Evolutionary conservation across 106 monocot genomes (phyloP), one percentile per base, ranked within the genome.

Genomic region (Dendrobium chrysotoxum): DNA sequence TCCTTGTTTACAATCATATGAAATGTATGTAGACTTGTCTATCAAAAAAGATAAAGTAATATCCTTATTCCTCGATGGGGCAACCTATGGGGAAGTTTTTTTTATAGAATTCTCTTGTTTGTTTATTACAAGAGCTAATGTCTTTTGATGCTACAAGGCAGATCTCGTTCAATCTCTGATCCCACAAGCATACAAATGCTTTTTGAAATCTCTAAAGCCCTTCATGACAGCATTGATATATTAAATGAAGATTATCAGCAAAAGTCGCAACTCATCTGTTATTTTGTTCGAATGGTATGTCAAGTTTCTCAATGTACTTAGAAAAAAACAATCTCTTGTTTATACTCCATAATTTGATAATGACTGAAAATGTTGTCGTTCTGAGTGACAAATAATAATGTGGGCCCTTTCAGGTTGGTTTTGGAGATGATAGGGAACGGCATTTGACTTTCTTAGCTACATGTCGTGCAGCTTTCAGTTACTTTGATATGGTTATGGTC

Each of bases 401-500:
- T 71, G 31, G 31, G 4, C 2, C 28, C 46, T 82, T 83, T 57
- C 65, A 86, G 86, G 83, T 83, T 64, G 58, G 80, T 79, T 86
- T 86, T 77, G 72, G 77, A 38, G 71, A 41, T 80, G 83, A 86
- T 45, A 79, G 58, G 53, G 86, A 83, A n/a, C 54, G 35, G 18
- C 76, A 81, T 83, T 83, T 86, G 31, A 61, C 80, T 47, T 86
- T 86, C 72, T 70, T 86, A 58, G 80, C 55, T 68, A 79, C 77
- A 67, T 83, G 83, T 39, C 86, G 86, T 82, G 79, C 83, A 45
- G 76, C 86, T 65, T 86, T 86, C 77, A 42, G 86, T 68, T 53
- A 45, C 41, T 77, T 80, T 46, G 57, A 77, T 39, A 77, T 78
- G 73, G 41, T 86, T 64, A 83, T 83, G 80, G 86, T 86, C 11